These are phyloP conservation scores for Septoria linicola DNA, from an alignment of 2,329 filamentous ascomycete genomes.

Conservation along the genomic window DNA sequence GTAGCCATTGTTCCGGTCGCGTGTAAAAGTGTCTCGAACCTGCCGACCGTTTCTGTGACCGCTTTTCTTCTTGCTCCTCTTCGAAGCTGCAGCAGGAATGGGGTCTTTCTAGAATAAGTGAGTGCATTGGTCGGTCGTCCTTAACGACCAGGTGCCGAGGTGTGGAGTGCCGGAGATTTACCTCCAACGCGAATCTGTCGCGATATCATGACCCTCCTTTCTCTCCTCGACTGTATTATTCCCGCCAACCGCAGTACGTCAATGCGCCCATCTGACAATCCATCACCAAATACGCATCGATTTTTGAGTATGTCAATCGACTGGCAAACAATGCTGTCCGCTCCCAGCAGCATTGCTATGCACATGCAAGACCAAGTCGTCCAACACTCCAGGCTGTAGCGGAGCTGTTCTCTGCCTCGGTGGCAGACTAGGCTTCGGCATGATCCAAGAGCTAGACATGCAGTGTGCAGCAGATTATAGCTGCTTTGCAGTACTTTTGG, in stretches of 20 bases:
- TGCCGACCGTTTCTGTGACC: slow-evolving; percentile 10
- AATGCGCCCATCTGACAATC: no score
- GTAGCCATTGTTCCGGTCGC: neutral
- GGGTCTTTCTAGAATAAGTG: neutral
- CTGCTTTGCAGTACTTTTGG: neutral
- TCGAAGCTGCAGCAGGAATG: neutral
- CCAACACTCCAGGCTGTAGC: no score
- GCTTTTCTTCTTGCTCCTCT: neutral
- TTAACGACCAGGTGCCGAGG: neutral
- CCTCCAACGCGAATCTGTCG: no score
- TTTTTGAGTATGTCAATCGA: no score
- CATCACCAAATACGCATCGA: no score
- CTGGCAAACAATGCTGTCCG: no score
- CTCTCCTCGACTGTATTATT: no score
- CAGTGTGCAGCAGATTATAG: neutral
- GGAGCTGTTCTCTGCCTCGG: neutral
- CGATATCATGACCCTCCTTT: no score
- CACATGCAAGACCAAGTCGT: no score
- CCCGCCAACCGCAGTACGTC: no score
- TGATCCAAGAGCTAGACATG: slow-evolving; percentile 1
- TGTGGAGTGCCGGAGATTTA: neutral
- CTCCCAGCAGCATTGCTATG: no score
- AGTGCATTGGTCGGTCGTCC: neutral
- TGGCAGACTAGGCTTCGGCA: neutral
- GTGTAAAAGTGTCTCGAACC: neutral